Evolutionary conservation across 331 rosid genomes (phyloP).

Genomic region (Ulmus americana): DNA sequence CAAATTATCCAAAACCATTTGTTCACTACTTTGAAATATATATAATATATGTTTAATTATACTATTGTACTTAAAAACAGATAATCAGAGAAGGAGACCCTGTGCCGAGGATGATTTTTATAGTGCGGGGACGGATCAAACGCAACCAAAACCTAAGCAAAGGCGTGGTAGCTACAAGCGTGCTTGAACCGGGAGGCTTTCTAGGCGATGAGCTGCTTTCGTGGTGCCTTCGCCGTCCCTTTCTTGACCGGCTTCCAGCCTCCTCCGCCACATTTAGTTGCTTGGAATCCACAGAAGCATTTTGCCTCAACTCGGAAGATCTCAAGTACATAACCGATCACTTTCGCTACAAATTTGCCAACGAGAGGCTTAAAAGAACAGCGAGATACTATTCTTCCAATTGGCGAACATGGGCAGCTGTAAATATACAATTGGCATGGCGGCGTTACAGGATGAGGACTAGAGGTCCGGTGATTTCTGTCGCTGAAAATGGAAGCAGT

Average conservation of each 20-base stretch:
- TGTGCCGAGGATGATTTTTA: conserved; percentile 76
- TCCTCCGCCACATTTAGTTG: conserved; percentile 79
- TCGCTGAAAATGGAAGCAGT: conserved; percentile 36
- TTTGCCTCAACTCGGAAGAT: conserved; percentile 55
- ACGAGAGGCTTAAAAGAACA: conserved; percentile 79
- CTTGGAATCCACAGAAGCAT: conserved; percentile 77
- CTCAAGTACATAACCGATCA: conserved; percentile 83
- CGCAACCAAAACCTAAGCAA: conserved; percentile 79
- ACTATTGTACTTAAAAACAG: conserved; percentile 26
- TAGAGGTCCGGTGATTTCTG: conserved; percentile 69
- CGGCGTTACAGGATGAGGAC: conserved; percentile 74
- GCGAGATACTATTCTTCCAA: conserved; percentile 93
- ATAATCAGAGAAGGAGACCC: conserved; percentile 95
- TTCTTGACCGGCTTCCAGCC: conserved; percentile 68
- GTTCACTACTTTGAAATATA: too few relatives aligned
- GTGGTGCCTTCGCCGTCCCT: conserved; percentile 90
- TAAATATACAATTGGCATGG: conserved; percentile 76
- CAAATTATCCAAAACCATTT: not conserved
- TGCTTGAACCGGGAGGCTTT: conserved; percentile 80
- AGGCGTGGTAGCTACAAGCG: conserved; percentile 80
- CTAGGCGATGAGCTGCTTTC: conserved; percentile 87
- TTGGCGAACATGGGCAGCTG: conserved; percentile 99
- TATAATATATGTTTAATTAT: too few relatives aligned
- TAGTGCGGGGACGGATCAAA: conserved; percentile 65
- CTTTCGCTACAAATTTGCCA: conserved; percentile 81